These are phyloP conservation scores for Tricharina praecox DNA, from an alignment of 495 filamentous ascomycete species.

Conservation along the genomic window DNA sequence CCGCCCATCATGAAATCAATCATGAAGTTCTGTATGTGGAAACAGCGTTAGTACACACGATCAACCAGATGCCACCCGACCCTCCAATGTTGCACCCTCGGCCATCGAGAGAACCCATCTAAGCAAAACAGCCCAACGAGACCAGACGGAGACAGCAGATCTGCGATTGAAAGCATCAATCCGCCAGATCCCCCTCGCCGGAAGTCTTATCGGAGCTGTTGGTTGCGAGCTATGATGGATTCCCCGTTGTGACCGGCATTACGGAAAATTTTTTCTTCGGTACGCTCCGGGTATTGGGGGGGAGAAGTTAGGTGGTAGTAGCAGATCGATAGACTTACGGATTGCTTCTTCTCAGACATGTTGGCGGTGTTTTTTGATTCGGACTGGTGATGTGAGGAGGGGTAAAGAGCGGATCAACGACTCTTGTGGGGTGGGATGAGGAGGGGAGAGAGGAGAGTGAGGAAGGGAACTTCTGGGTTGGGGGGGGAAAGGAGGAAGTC, in stretches of 20 bases:
- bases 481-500: conserved; percentile 10
- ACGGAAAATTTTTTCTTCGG: background rate
- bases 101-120: background rate
- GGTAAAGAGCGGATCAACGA: conserved; percentile 26
- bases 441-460: conserved; percentile 6
- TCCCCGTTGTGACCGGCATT: background rate
- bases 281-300: background rate
- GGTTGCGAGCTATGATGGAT: background rate
- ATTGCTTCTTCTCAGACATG: conserved; percentile 21
- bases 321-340: conserved; percentile 23
- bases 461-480: conserved; percentile 5
- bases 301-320: too few species aligned
- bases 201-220: background rate
- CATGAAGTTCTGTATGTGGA: conserved; percentile 20
- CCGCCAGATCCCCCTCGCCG: background rate
- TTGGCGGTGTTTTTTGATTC: conserved; percentile 16
- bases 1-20: conserved; percentile 53
- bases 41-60: too few species aligned
- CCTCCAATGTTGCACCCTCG: too few species aligned
- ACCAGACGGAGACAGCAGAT: too few species aligned
- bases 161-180: too few species aligned
- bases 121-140: background rate
- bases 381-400: conserved; percentile 9
- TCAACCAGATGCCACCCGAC: too few species aligned
- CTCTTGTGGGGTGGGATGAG: conserved; percentile 20